Conservation (phyloP, 768 basidiomycete genomes). For the Aureoboletus auriporus region DNA sequence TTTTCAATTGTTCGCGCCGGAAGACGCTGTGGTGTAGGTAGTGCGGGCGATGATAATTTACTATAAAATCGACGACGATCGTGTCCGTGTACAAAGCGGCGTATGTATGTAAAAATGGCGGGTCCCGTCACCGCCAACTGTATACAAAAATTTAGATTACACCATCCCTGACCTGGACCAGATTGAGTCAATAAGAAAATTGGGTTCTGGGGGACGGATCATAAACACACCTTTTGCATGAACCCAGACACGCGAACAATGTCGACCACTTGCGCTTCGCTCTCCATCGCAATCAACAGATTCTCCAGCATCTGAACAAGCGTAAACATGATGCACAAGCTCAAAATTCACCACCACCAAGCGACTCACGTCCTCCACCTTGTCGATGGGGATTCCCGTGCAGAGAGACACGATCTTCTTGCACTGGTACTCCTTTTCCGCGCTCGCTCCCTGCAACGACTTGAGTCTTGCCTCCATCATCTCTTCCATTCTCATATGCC, state of each 20-base stretch:
- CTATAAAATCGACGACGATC: slow-evolving; percentile 22
- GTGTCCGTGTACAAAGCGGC: slow-evolving; percentile 29
- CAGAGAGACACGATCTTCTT: slow-evolving; percentile 88
- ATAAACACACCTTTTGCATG: slow-evolving; percentile 73
- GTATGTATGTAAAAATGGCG: too few species aligned
- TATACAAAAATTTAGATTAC: slow-evolving; percentile 34
- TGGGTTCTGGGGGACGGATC: slow-evolving; percentile 19
- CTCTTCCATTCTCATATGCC: slow-evolving; percentile 78
- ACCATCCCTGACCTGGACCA: slow-evolving; percentile 36
- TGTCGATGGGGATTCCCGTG: slow-evolving; percentile 80
- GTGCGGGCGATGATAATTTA: slow-evolving; percentile 15
- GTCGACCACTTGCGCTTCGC: slow-evolving; percentile 78
- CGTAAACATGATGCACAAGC: slow-evolving; percentile 23
- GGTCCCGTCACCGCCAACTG: slow-evolving; percentile 2
- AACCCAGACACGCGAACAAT: slow-evolving; percentile 84
- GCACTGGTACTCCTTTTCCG: slow-evolving; percentile 89
- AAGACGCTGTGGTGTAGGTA: slow-evolving; percentile 43
- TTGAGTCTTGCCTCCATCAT: slow-evolving; percentile 68
- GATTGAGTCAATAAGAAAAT: slow-evolving; percentile 21
- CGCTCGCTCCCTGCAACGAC: slow-evolving; percentile 71
- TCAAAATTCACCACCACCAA: slow-evolving; percentile 11
- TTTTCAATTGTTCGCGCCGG: slow-evolving; percentile 89
- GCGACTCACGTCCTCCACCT: slow-evolving; percentile 82
- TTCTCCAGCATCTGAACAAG: slow-evolving; percentile 71
- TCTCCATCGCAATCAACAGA: slow-evolving; percentile 83